Conservation (phyloP, 2,329 filamentous ascomycete genomes). For the Aspergillus melleus region DNA sequence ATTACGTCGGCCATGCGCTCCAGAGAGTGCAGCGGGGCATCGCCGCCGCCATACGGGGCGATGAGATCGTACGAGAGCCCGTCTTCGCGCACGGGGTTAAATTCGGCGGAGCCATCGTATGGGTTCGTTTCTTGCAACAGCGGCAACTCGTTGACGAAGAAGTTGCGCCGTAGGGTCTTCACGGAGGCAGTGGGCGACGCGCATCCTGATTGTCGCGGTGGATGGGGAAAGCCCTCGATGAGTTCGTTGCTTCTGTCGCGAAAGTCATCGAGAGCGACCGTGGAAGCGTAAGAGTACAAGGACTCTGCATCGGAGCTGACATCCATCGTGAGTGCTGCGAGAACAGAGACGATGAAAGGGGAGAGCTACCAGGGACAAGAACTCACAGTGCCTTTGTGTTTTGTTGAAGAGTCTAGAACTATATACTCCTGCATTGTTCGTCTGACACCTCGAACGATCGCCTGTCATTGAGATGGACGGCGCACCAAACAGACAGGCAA, state of each 20-base stretch:
- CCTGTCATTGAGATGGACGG: neutral
- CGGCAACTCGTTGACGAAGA: constrained; percentile 28
- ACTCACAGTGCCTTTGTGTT: neutral
- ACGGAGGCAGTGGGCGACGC: constrained; percentile 20
- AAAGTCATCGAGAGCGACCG: constrained; percentile 7
- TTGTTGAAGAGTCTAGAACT: neutral
- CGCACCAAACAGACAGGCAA: constrained; percentile 1
- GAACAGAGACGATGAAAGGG: neutral
- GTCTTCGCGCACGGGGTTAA: constrained; percentile 33
- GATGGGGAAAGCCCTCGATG: constrained; percentile 25
- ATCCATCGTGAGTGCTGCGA: neutral
- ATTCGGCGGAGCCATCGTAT: constrained; percentile 25
- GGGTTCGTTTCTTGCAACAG: constrained; percentile 29
- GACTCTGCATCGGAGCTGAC: constrained; percentile 9
- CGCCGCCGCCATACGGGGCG: constrained; percentile 28
- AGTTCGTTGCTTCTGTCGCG: constrained; percentile 23
- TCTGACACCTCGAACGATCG: neutral
- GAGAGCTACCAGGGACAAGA: neutral
- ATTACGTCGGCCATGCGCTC: constrained; percentile 66
- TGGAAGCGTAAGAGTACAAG: constrained; percentile 12
- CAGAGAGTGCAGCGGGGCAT: constrained; percentile 49
- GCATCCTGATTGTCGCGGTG: constrained; percentile 17
- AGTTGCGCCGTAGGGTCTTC: constrained; percentile 28
- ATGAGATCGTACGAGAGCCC: constrained; percentile 37
- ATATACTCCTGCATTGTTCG: neutral